phyloP scores from a whole-genome alignment of 768 basidiomycete genomes.

The Tylopilus rubrobrunneus region DNA sequence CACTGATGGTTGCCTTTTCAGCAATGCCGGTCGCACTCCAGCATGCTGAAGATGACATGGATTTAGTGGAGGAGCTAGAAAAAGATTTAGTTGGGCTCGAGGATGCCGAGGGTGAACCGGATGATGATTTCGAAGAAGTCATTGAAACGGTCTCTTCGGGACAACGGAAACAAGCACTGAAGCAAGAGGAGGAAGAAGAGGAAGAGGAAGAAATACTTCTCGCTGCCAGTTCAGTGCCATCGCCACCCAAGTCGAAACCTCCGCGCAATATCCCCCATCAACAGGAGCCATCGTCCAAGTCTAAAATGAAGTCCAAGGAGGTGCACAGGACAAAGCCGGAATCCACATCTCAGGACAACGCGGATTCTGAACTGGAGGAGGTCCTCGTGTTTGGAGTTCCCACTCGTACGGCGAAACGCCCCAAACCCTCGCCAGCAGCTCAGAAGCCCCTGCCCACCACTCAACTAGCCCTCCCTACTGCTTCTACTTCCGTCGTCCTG shows the following conservation, averaged over 20 bases:
- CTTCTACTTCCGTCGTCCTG: slow-evolving; percentile 28
- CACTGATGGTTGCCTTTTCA: slow-evolving; percentile 6
- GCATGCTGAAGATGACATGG: slow-evolving; percentile 27
- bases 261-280: slow-evolving; percentile 25
- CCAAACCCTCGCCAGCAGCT: slow-evolving; percentile 17
- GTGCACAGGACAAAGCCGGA: slow-evolving; percentile 22
- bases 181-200: slow-evolving; percentile 25
- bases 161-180: slow-evolving; percentile 31
- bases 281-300: slow-evolving; percentile 20
- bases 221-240: slow-evolving; percentile 14
- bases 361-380: slow-evolving; percentile 39
- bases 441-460: slow-evolving; percentile 14
- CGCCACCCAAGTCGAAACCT: slow-evolving; percentile 33
- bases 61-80: slow-evolving; percentile 29
- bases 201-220: slow-evolving; percentile 35
- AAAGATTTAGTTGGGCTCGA: slow-evolving; percentile 27
- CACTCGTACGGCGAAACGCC: slow-evolving; percentile 34
- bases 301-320: slow-evolving; percentile 27
- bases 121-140: slow-evolving; percentile 44
- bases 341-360: slow-evolving; percentile 4
- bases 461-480: slow-evolving; percentile 39
- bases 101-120: slow-evolving; percentile 38
- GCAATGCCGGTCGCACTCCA: slow-evolving; percentile 17
- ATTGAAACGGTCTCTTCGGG: slow-evolving; percentile 28
- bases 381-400: slow-evolving; percentile 48